phyloP scores from a whole-genome alignment of 176 grass and related monocot species.

The Raddia guianensis region DNA sequence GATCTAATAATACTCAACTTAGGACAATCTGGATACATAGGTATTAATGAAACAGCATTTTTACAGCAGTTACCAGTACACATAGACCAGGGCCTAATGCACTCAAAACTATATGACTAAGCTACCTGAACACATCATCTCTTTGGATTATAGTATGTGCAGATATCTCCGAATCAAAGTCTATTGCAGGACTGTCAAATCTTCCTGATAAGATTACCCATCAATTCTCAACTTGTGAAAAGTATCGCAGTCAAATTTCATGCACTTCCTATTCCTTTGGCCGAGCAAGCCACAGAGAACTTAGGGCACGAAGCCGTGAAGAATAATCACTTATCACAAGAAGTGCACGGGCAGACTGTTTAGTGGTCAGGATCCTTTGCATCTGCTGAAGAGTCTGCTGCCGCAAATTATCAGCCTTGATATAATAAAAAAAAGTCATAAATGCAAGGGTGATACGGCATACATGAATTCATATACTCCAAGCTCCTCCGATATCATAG shows the following conservation, averaged over 20 bases:
- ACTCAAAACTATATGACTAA: conserved; percentile 48
- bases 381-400: conserved; percentile 92
- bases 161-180: conserved; percentile 47
- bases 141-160: conserved; percentile 57
- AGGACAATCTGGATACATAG: conserved; percentile 26
- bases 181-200: conserved; percentile 37
- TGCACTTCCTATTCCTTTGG: conserved; percentile 66
- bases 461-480: conserved; percentile 11
- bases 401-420: conserved; percentile 91
- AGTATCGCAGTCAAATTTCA: conserved; percentile 28
- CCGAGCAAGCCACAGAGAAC: conserved; percentile 95
- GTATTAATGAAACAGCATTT: conserved; percentile 27
- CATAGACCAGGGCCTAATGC: conserved; percentile 35
- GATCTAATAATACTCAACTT: conserved; percentile 33
- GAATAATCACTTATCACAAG: conserved; percentile 92
- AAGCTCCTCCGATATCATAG: background rate
- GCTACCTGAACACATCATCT: conserved; percentile 46
- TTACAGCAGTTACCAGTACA: conserved; percentile 43
- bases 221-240: conserved; percentile 20
- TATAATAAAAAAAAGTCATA: conserved; percentile 31
- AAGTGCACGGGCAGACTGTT: conserved; percentile 75
- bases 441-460: conserved; percentile 14
- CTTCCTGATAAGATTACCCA: conserved; percentile 40
- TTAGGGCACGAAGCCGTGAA: conserved; percentile 89
- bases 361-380: conserved; percentile 86